These are phyloP conservation scores for Gnomoniopsis sp. DNA, from an alignment of 2,329 filamentous ascomycete species.

Conservation along the genomic window DNA sequence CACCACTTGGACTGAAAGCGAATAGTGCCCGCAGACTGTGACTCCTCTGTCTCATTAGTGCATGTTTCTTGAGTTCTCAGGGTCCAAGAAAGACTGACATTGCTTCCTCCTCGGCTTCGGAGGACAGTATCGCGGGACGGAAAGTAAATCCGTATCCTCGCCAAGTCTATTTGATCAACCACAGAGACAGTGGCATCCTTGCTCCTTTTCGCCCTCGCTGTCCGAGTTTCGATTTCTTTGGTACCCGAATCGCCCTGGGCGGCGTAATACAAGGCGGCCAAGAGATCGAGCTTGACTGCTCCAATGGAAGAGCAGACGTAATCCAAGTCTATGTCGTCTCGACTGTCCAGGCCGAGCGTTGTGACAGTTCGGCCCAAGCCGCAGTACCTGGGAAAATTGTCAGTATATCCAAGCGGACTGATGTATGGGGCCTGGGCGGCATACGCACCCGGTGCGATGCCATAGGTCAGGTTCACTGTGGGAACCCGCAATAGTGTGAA, in stretches of 20 bases:
- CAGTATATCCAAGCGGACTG: neutral
- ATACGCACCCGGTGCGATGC: conserved; percentile 35
- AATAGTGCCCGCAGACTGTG: conserved; percentile 73
- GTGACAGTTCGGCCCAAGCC: conserved; percentile 68
- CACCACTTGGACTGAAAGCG: conserved; percentile 75
- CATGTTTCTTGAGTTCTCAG: neutral
- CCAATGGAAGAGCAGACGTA: conserved; percentile 81
- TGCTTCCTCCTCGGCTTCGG: conserved; percentile 59
- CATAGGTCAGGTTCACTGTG: conserved; percentile 42
- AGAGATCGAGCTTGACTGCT: conserved; percentile 64
- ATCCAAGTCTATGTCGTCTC: conserved; percentile 62
- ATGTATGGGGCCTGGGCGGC: neutral
- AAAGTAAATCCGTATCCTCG: conserved; percentile 72
- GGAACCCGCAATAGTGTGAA: conserved; percentile 71
- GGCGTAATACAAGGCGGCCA: conserved; percentile 54
- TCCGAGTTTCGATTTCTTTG: conserved; percentile 41
- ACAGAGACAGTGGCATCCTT: conserved; percentile 23
- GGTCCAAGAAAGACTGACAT: conserved; percentile 38
- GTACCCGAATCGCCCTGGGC: conserved; percentile 49
- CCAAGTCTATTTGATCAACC: conserved; percentile 25
- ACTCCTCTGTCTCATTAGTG: neutral
- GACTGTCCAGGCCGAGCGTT: conserved; percentile 57
- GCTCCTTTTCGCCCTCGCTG: conserved; percentile 28
- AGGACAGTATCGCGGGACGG: conserved; percentile 69
- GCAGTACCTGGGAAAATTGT: conserved; percentile 43